These are phyloP conservation scores for Graphiopsis chlorocephala DNA, from an alignment of 2,329 filamentous ascomycete species.

Conservation along the genomic window DNA sequence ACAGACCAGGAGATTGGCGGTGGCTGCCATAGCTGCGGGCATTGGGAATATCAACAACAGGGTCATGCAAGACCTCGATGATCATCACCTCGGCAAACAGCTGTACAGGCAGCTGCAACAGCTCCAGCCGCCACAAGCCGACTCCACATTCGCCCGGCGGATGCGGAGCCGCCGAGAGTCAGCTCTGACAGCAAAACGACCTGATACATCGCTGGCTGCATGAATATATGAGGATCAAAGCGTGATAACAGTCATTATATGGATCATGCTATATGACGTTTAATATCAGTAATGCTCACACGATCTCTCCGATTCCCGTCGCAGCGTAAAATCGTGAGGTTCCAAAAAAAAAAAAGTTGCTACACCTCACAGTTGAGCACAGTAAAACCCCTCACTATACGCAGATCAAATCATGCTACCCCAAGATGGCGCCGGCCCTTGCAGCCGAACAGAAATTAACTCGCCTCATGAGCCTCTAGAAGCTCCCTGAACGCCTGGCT, in stretches of 20 bases:
- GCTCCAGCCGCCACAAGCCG: not conserved
- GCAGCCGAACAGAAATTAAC: not conserved
- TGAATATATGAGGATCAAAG: not conserved
- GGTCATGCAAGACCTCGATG: conserved; percentile 1
- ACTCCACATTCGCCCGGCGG: not conserved
- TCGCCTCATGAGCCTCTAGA: not conserved
- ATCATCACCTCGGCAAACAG: conserved; percentile 4
- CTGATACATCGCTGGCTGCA: not conserved
- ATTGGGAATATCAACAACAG: not conserved
- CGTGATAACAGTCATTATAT: not conserved
- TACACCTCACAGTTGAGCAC: too few species aligned
- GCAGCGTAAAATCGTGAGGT: not conserved
- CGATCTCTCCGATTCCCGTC: not conserved
- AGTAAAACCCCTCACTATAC: not conserved
- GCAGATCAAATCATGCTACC: conserved; percentile 3
- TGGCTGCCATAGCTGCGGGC: not conserved
- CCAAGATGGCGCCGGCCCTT: not conserved
- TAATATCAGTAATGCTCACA: not conserved
- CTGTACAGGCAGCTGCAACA: not conserved
- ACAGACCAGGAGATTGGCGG: not conserved
- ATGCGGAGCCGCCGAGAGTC: not conserved
- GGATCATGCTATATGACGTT: not conserved
- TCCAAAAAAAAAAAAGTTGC: not conserved
- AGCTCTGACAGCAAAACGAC: not conserved
- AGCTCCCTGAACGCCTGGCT: conserved; percentile 15